Evolutionary conservation across 2,329 filamentous ascomycete genomes (phyloP).

Genomic region (Aspergillus sp.): DNA sequence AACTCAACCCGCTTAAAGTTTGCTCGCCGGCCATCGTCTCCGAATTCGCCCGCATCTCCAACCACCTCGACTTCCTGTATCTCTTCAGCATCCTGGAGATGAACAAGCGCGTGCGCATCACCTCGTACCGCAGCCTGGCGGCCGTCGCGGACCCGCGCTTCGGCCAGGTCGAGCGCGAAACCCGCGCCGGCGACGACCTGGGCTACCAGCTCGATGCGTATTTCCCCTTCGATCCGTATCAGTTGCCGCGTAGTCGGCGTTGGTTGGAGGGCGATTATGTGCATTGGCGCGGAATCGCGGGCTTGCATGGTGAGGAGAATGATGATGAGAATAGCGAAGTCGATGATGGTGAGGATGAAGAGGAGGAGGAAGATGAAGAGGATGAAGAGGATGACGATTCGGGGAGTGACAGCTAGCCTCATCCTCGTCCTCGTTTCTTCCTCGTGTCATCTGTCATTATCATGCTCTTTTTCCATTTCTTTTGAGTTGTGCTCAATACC

Average conservation of each 20-base stretch:
- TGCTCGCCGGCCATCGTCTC: conserved; percentile 84
- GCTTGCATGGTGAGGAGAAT: conserved; percentile 51
- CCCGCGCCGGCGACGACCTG: conserved; percentile 57
- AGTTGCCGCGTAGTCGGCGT: conserved; percentile 72
- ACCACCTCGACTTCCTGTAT: conserved; percentile 81
- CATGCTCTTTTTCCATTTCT: no score
- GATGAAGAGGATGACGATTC: conserved; percentile 30
- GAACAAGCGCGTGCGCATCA: conserved; percentile 82
- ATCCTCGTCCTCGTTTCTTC: no score
- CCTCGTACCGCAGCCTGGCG: conserved; percentile 49
- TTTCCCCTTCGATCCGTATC: conserved; percentile 96
- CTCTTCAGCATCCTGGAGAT: conserved; percentile 79
- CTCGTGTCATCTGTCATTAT: no score
- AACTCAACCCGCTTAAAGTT: conserved; percentile 90
- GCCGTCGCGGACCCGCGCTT: conserved; percentile 32
- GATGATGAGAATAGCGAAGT: conserved; percentile 13
- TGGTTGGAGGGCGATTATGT: conserved; percentile 85
- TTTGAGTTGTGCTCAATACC: no score
- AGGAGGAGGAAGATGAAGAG: conserved; percentile 31
- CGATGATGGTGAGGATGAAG: conserved; percentile 33
- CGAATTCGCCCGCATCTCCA: conserved; percentile 81
- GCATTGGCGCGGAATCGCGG: conserved; percentile 67
- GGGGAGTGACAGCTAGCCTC: no score
- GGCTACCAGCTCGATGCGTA: conserved; percentile 84
- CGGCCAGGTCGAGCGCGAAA: conserved; percentile 46